Base-by-base conservation (phyloP, 306 rosid species). In the Abrus precatorius region DNA sequence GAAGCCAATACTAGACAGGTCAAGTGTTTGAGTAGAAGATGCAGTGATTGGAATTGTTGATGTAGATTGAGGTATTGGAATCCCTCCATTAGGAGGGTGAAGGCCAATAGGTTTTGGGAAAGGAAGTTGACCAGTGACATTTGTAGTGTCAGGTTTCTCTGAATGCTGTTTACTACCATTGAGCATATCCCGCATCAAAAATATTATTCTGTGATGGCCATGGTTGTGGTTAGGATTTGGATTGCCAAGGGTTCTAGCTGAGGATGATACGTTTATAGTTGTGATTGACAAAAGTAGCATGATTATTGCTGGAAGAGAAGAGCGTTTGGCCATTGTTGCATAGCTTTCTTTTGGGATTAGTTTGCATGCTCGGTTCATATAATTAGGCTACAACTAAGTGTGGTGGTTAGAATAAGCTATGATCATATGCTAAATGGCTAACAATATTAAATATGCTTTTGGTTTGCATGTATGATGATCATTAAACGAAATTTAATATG, bases 121-220 rank as follows among this genome's bases (percentile, higher is more conserved):
- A 34, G 93, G 93, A 0, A 85, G 47, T 64, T 86, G 77, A 29
- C 53, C 60, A 3, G 80, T 74, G 36, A 81, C 82, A 54, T 67
- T 82, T 32, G 85, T 12, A 45, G 82, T 69, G 48, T 88, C 52
- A 9, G 88, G 84, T 68, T 80, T 84, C 43, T 78, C 60, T 49
- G 68, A 65, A 73, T 59, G 43, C 9, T 12, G 12, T 1, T 33
- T 9, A 0, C 34, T 68, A 43, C 36, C 52, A 57, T 93, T 84
- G 75, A 93, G 86, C 60, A 93, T 81, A 65, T 91, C 82, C 41
- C 76, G 67, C 89, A 91, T 93, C 36, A 85, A 50, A 80, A 93
- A 93, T 55, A 89, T 85, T 80, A 87, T 71, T 70, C 28, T 89
- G 74, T 79, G 85, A 54, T 86, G 82, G 63, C 48, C 85, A 78